Evolutionary conservation across 2,329 filamentous ascomycete species (phyloP).

Genomic region (Talaromyces sp.): DNA sequence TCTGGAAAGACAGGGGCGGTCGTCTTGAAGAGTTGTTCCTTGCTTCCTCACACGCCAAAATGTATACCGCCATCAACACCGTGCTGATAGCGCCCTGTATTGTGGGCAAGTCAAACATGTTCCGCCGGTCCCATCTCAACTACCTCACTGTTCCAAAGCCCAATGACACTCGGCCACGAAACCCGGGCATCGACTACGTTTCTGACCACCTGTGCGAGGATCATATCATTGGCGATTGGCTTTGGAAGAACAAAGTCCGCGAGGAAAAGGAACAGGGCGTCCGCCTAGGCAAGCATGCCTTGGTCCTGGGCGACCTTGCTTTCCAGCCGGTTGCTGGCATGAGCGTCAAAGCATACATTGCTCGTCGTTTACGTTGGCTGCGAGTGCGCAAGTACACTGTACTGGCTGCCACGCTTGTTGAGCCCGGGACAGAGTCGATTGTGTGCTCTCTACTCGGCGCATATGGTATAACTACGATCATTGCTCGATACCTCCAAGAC

Average conservation of each 20-base stretch:
- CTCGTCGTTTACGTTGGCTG: slow-evolving; percentile 80
- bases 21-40: slow-evolving; percentile 93
- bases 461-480: slow-evolving; percentile 65
- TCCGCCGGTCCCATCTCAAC: slow-evolving; percentile 84
- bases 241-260: slow-evolving; percentile 60
- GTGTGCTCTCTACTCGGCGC: slow-evolving; percentile 76
- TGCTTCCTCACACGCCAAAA: slow-evolving; percentile 89
- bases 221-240: slow-evolving; percentile 84
- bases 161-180: slow-evolving; percentile 40
- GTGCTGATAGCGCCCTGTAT: slow-evolving; percentile 87
- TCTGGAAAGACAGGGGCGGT: slow-evolving; percentile 58
- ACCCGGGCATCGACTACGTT: slow-evolving; percentile 81
- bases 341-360: slow-evolving; percentile 69
- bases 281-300: slow-evolving; percentile 67
- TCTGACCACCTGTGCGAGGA: slow-evolving; percentile 97
- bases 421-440: slow-evolving; percentile 86
- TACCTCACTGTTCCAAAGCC: slow-evolving; percentile 55
- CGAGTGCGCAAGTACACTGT: slow-evolving; percentile 94
- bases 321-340: slow-evolving; percentile 85
- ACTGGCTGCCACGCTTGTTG: slow-evolving; percentile 77
- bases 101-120: slow-evolving; percentile 98
- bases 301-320: slow-evolving; percentile 79
- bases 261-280: slow-evolving; percentile 33
- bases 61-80: slow-evolving; percentile 95
- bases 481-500: slow-evolving; percentile 54